Evolutionary conservation across 2,329 filamentous ascomycete species (phyloP), one percentile per base, ranked within the genome.

Genomic region (Penicillium sp.): DNA sequence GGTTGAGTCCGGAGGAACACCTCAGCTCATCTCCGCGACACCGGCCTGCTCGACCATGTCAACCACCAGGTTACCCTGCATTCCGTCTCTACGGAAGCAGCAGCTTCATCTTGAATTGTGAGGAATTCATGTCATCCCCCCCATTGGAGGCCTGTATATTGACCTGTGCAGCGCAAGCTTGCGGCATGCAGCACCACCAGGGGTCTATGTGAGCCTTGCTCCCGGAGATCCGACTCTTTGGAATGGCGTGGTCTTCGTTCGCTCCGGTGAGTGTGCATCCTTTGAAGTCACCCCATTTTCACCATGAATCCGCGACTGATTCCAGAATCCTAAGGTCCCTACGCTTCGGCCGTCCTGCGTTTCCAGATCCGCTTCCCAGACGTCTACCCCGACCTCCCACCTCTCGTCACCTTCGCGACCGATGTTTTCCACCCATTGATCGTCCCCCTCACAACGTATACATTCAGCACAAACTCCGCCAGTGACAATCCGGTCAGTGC

Each of bases 351-450:
- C 32, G 79, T 96, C 55, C 78, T 97, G 48, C 86, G 90, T 57
- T 94, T 97, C 68, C 84, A 93, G 53, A 85, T 97, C 50, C 84
- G 83, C 16, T 97, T 97, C 57, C 87, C 90, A 23, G 75, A 84
- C 45, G 76, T 78, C 26, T 96, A 94, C 62, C 91, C 91, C 9
- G 70, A 76, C 36, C 70, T 87, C 14, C 87, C 91, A 35, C 93
- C 93, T 7, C 74, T 90, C 13, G 80, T 98, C 51, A 91, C 84
- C 39, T 95, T 98, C 66, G 79, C 81, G 31, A 94, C 87, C 53
- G 91, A 97, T 62, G 84, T 97, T 53, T 98, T 97, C 65, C 91
- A 98, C 63, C 91, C 91, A 13, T 76, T 98, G 28, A 83, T 97
- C 52, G 89, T 90, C 6, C 90, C 93, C 25, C 76, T 94, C 47